Conservation (phyloP, 78 protist species). For the Dictyostelium citrinum region DNA sequence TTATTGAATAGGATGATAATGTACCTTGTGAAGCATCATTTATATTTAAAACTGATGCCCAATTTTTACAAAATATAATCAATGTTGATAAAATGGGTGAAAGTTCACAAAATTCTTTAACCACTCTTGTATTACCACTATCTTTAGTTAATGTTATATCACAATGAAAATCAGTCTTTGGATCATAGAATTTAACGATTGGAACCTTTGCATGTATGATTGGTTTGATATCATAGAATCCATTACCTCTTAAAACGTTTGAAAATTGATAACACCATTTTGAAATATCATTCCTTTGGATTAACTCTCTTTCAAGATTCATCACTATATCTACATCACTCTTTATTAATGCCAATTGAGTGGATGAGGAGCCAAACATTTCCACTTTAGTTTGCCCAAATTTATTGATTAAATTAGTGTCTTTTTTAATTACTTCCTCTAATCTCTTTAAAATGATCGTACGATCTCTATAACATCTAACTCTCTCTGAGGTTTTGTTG, state of each 20-base stretch:
- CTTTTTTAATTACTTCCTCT: background rate
- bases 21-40: background rate
- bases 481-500: background rate
- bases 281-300: background rate
- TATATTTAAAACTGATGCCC: background rate
- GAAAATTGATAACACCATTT: background rate
- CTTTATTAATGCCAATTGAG: background rate
- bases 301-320: background rate
- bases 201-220: background rate
- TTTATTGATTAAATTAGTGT: background rate
- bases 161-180: background rate
- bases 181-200: background rate
- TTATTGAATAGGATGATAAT: background rate
- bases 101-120: background rate
- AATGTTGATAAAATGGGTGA: background rate
- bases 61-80: background rate
- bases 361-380: background rate
- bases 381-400: background rate
- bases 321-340: background rate
- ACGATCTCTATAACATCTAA: background rate
- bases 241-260: background rate
- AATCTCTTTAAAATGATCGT: background rate
- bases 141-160: constrained; percentile 1
- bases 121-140: background rate
- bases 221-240: background rate